Evolutionary conservation across 257 asterid species (phyloP).

Genomic region (Plantago ovata): DNA sequence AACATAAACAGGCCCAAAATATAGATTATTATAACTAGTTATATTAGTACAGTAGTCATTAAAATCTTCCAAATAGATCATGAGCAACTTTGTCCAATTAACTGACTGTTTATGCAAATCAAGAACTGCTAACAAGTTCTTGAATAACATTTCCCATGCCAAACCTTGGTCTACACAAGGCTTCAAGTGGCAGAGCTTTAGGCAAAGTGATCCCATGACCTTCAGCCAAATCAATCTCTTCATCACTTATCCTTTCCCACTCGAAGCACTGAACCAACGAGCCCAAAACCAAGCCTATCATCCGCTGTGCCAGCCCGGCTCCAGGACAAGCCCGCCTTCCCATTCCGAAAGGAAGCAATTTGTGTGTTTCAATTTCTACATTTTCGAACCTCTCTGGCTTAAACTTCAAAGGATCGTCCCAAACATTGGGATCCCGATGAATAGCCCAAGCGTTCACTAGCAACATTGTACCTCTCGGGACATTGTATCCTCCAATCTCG

Average conservation of each 20-base stretch:
- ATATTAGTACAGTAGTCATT: too few species aligned
- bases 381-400: constrained; percentile 35
- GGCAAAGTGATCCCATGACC: constrained; percentile 3
- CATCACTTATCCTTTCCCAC: constrained; percentile 16
- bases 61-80: too few species aligned
- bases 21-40: too few species aligned
- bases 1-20: too few species aligned
- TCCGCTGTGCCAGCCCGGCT: constrained; percentile 17
- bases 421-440: constrained; percentile 26
- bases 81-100: not conserved
- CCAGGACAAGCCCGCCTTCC: constrained; percentile 36
- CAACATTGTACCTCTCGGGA: constrained; percentile 28
- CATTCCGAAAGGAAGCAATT: constrained; percentile 32
- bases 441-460: constrained; percentile 33
- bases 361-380: constrained; percentile 11
- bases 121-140: constrained; percentile 2
- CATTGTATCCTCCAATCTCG: constrained; percentile 26
- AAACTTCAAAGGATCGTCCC: constrained; percentile 22
- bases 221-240: constrained; percentile 20
- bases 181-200: constrained; percentile 8
- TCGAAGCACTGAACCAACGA: constrained; percentile 28
- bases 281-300: constrained; percentile 25
- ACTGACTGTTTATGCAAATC: not conserved
- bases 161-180: constrained; percentile 1
- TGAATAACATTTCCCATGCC: constrained; percentile 3